These are phyloP conservation scores for Penicillium roqueforti DNA, from an alignment of 495 filamentous ascomycete genomes.

Conservation along the genomic window DNA sequence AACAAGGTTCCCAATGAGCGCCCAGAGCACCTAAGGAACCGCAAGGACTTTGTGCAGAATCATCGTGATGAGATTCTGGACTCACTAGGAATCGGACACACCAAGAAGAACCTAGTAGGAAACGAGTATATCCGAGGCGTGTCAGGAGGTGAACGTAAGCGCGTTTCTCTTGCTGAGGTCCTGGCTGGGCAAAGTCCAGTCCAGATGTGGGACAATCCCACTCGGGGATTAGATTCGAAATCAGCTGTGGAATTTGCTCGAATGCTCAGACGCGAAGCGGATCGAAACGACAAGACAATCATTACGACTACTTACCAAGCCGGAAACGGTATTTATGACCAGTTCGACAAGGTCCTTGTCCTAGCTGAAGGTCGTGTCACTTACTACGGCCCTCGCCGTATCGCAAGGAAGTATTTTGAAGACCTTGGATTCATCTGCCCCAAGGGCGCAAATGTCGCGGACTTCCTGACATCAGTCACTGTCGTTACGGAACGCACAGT, in stretches of 20 bases:
- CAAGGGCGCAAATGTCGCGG: slow-evolving; percentile 65
- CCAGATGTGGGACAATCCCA: slow-evolving; percentile 85
- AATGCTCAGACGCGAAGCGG: slow-evolving; percentile 61
- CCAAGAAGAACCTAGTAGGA: slow-evolving; percentile 72
- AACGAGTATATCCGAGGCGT: slow-evolving; percentile 81
- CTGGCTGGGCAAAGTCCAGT: slow-evolving; percentile 61
- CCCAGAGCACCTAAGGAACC: slow-evolving; percentile 50
- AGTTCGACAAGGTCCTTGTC: slow-evolving; percentile 74
- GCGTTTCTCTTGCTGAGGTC: slow-evolving; percentile 74
- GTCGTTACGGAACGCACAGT: slow-evolving; percentile 63
- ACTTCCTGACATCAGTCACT: slow-evolving; percentile 78
- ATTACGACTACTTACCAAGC: slow-evolving; percentile 81
- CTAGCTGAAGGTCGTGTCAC: slow-evolving; percentile 77
- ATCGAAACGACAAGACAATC: slow-evolving; percentile 61
- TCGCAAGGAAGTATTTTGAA: slow-evolving; percentile 64
- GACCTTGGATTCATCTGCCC: slow-evolving; percentile 70
- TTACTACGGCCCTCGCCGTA: slow-evolving; percentile 62
- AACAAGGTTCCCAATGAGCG: slow-evolving; percentile 63
- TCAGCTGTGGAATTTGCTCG: slow-evolving; percentile 77
- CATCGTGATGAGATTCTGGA: slow-evolving; percentile 72
- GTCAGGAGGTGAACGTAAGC: slow-evolving; percentile 78
- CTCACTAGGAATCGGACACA: slow-evolving; percentile 72
- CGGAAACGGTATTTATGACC: slow-evolving; percentile 68
- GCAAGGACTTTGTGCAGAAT: slow-evolving; percentile 53
- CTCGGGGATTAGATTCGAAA: slow-evolving; percentile 72